Conservation (phyloP, 805 yeast genomes). For the Metschnikowia aberdeeniae region DNA sequence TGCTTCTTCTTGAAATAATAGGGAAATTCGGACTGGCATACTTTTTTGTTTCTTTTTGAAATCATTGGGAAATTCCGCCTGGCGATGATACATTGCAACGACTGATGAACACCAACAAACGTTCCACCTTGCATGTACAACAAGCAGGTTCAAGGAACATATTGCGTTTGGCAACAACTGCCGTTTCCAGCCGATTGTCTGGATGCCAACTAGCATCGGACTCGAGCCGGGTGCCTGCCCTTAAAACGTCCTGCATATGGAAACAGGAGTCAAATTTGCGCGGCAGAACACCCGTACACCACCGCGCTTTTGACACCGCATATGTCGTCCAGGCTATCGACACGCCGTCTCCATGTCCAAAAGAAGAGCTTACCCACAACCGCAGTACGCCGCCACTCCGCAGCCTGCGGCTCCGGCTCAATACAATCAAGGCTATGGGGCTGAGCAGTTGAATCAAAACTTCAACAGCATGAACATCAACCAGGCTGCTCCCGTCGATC, state of each 20-base stretch:
- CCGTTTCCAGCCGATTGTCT: too few relatives aligned
- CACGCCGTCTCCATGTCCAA: conserved; percentile 28
- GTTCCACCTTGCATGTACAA: too few relatives aligned
- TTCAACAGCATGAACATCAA: conserved; percentile 32
- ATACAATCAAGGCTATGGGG: conserved; percentile 24
- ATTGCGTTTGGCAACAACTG: too few relatives aligned
- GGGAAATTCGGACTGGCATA: too few relatives aligned
- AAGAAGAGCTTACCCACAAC: conserved; percentile 48
- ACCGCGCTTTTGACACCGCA: conserved; percentile 14
- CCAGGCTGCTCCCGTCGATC: conserved; percentile 13
- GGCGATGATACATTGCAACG: too few relatives aligned
- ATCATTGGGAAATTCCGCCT: too few relatives aligned
- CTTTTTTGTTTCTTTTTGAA: too few relatives aligned
- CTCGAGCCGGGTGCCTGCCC: too few relatives aligned
- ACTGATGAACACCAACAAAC: too few relatives aligned
- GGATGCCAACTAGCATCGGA: too few relatives aligned
- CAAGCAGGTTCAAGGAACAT: background rate
- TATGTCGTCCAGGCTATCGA: conserved; percentile 4
- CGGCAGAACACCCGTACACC: conserved; percentile 1
- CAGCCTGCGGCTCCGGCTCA: conserved; percentile 14
- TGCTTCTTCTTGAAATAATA: too few relatives aligned
- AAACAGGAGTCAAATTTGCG: background rate
- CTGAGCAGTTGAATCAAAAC: conserved; percentile 31
- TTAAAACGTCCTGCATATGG: background rate
- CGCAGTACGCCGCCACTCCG: conserved; percentile 35